Base-by-base conservation (phyloP, 2,329 filamentous ascomycete species). In the Microdochium nivale region DNA sequence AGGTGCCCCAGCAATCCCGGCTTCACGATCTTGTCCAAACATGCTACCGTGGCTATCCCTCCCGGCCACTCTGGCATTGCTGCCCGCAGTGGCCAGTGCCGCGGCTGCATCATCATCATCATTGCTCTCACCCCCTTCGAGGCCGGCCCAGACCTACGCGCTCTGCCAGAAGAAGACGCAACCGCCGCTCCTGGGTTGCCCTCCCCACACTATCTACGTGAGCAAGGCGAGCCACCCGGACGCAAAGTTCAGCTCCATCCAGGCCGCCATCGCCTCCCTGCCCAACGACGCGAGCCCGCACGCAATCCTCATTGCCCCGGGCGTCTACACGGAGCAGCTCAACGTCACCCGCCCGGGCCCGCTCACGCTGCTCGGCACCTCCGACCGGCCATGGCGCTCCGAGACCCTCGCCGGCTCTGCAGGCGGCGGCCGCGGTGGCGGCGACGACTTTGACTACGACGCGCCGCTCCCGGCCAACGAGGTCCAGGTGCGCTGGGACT, bases 291-390 rank as follows among this genome's bases (percentile, higher is more conserved):
- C 68, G 16, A 66, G 66, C 5, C 61, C 74, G 0, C 70, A 77
- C 52, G 73, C 74, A 19, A 84, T 87, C 56, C 72, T 86, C 13
- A 76, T 86, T 47, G 74, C 77, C 0, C 71, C 80, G 0, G 83
- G 83, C 0, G 74, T 72, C 53, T 86, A 86, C 59, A 77, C 69
- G 1, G 83, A 86, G 59, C 81, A 84, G 64, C 66, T 87, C 54
- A 87, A 87, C 56, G 71, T 86, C 53, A 86, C 83, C 3, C 79
- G 83, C 1, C 64, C 69, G 1, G 81, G 78, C 0, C 81, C 83
- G 0, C 67, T 86, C 7, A 83, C 80, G 25, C 70, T 86, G 7
- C 71, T 86, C 0, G 83, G 82, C n/a, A 72, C 80, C 54, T 80
- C 76, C 1, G 58, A 65, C n/a, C 58, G 63, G 2, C 73, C 77